Evolutionary conservation across 345 rosid genomes (phyloP).

Genomic region (Salix viminalis): DNA sequence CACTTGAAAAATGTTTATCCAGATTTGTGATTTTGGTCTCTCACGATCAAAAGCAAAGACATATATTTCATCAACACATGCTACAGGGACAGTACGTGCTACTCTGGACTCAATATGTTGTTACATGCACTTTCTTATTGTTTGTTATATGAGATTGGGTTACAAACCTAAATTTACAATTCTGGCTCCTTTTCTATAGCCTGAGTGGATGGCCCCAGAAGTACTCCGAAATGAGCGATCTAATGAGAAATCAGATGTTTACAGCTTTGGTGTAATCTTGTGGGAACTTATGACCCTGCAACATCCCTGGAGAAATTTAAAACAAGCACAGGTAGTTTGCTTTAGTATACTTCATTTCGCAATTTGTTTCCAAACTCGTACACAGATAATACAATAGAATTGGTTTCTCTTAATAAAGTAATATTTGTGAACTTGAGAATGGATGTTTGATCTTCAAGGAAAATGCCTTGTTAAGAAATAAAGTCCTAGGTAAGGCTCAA

Average conservation of each 20-base stretch:
- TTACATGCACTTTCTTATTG: background rate
- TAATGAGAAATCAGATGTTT: constrained; percentile 29
- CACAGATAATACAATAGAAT: background rate
- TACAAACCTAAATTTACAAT: background rate
- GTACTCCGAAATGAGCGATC: constrained; percentile 22
- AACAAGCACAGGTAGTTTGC: constrained; percentile 24
- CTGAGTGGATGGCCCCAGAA: constrained; percentile 37
- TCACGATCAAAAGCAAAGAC: constrained; percentile 26
- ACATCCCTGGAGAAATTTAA: constrained; percentile 23
- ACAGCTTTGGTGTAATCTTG: constrained; percentile 30
- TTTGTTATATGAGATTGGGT: background rate
- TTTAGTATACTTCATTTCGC: background rate
- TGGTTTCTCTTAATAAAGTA: background rate
- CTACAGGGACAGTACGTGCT: constrained; percentile 27
- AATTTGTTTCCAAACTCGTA: background rate
- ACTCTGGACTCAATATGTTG: background rate
- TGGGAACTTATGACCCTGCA: constrained; percentile 28
- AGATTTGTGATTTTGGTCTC: constrained; percentile 31
- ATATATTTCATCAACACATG: constrained; percentile 20
- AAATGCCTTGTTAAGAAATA: background rate
- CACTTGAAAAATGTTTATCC: constrained; percentile 3
- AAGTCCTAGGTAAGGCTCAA: background rate
- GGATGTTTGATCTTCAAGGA: background rate
- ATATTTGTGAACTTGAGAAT: background rate
- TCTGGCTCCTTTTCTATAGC: constrained; percentile 11